A percentile compares a stretch with the other conserved stretches of the same genome.
phyloP scores from a whole-genome alignment of 805 yeast genomes.

The Suhomyces canberraensis region DNA sequence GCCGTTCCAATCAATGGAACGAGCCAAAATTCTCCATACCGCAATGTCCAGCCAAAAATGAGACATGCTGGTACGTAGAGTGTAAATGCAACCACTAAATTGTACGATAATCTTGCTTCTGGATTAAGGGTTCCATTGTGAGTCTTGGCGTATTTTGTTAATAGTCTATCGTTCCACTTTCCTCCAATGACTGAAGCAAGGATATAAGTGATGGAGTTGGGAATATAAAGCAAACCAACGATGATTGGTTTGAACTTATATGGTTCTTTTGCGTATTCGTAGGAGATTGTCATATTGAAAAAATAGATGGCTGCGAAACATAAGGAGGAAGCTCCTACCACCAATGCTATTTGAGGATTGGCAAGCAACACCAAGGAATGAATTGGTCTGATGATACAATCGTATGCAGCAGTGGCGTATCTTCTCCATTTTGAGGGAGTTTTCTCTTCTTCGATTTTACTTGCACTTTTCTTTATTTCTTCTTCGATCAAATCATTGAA shows the following conservation, averaged over 20 bases:
- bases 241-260: slow-evolving; percentile 64
- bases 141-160: slow-evolving; percentile 47
- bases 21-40: slow-evolving; percentile 67
- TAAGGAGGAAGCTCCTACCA: slow-evolving; percentile 65
- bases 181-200: slow-evolving; percentile 81
- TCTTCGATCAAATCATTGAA: slow-evolving; percentile 20
- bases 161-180: slow-evolving; percentile 65
- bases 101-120: slow-evolving; percentile 76
- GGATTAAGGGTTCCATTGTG: slow-evolving; percentile 69
- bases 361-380: slow-evolving; percentile 57
- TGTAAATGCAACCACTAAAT: slow-evolving; percentile 62
- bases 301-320: slow-evolving; percentile 69
- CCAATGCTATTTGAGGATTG: slow-evolving; percentile 72
- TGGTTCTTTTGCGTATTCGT: slow-evolving; percentile 59
- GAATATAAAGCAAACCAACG: slow-evolving; percentile 75
- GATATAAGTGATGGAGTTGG: slow-evolving; percentile 76
- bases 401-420: slow-evolving; percentile 33
- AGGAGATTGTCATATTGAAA: slow-evolving; percentile 70
- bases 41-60: slow-evolving; percentile 80
- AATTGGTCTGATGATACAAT: slow-evolving; percentile 55
- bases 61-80: slow-evolving; percentile 63
- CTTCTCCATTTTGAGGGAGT: slow-evolving; percentile 16
- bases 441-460: slow-evolving; percentile 13
- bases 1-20: slow-evolving; percentile 81
- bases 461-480: slow-evolving; percentile 15